Base-by-base conservation (phyloP, 2,329 filamentous ascomycete genomes). In the Exophiala oligosperma region DNA sequence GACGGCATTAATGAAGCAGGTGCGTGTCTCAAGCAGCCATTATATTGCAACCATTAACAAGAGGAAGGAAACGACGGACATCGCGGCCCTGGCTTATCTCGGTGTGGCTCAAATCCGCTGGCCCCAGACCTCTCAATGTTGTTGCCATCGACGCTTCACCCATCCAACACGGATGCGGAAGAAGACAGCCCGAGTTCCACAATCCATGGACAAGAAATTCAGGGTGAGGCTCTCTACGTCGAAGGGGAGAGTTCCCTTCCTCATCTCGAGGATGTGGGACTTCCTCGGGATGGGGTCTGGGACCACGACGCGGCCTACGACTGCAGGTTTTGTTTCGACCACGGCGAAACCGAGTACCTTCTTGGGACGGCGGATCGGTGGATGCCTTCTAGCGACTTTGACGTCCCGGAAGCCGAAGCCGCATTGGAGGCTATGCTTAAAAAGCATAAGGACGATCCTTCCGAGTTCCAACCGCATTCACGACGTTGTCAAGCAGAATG, bases 331-430 rank as follows among this genome's bases (percentile, higher is more conserved):
- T 59, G 56, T 54, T 54, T 23, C 21, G 24, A 38, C 24, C 44
- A 55, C 28, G 52, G 44, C 2, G 56, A 59, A 8, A 8, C 24
- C 8, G 56, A 59, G 51, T 59, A 48, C 38, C 51, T 59, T 12
- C 44, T 59, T 3, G 35, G 43, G 26, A 59, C 28, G 17, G 5
- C 40, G 17, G 43, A 59, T 49, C 49, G 56, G 4, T 59, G 41
- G 56, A 59, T 59, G 51, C 24, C 29, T 54, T 9, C 56, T 49
- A 24, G 9, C 6, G 29, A 54, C 23, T 59, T 59, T 50, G 44
- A 49, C 21, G 32, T 50, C 6, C 47, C 47, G 24, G 37, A 56
- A 14, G 47, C 35, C 14, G 47, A 24, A 35, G 54, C 38, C 5
- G 24, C 1, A 28, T 40, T 56, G 37, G 54, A 51, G 32, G 23